A percentile compares a stretch with the other conserved stretches of the same genome.
Evolutionary conservation across 176 grass and related monocot species (phyloP).

Genomic region (Cenchrus americanus): DNA sequence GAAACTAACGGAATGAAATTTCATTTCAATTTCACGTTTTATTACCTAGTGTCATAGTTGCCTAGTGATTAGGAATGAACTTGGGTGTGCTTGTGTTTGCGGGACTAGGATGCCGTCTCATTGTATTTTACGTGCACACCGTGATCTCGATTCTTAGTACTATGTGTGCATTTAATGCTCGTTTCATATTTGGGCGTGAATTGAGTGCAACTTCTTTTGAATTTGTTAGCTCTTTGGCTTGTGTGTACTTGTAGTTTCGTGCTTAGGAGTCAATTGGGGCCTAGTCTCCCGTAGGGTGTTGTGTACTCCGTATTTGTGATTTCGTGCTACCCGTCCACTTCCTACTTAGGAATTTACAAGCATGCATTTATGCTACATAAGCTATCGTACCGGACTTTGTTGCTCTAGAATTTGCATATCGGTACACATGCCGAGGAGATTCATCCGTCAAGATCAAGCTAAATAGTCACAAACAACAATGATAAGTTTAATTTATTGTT

Average conservation of each 20-base stretch:
- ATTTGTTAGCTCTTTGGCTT: background rate
- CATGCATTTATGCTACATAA: background rate
- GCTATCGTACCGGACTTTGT: background rate
- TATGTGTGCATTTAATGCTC: background rate
- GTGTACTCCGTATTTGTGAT: background rate
- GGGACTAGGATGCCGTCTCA: no score
- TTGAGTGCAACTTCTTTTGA: background rate
- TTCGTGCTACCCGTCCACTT: background rate
- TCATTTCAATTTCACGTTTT: constrained; percentile 20
- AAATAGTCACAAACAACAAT: constrained; percentile 17
- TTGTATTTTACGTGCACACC: no score
- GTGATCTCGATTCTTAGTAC: background rate
- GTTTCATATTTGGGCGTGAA: background rate
- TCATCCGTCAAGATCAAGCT: background rate
- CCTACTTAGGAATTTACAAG: background rate
- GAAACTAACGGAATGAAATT: constrained; percentile 14
- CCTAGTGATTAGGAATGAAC: constrained; percentile 1
- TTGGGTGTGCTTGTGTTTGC: no score
- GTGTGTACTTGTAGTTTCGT: background rate
- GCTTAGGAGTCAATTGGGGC: background rate
- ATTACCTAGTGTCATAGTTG: constrained; percentile 6
- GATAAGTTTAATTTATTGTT: background rate
- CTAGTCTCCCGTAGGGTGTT: no score
- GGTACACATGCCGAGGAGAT: constrained; percentile 9
- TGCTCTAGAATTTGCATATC: background rate